Conservation (phyloP, 2,329 filamentous ascomycete species). For the Chrysosporium keratinophilum region DNA sequence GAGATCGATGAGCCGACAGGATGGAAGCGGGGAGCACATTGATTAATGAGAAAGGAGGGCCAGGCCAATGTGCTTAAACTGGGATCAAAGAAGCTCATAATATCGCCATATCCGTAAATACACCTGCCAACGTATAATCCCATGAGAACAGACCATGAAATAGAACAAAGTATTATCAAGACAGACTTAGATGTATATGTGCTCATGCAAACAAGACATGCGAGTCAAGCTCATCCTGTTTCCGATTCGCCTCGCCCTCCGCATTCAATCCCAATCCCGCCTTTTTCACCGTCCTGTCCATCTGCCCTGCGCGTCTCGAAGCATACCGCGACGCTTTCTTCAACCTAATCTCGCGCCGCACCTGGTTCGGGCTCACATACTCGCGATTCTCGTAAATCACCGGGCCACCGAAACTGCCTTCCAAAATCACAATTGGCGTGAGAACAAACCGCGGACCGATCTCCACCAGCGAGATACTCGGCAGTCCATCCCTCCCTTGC, state of each 20-base stretch:
- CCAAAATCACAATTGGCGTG: conserved; percentile 88
- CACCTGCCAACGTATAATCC: too few relatives aligned
- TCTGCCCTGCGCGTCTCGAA: conserved; percentile 59
- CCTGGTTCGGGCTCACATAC: conserved; percentile 92
- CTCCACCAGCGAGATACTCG: conserved; percentile 75
- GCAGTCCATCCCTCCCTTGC: conserved; percentile 46
- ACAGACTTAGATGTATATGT: too few relatives aligned
- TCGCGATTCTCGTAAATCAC: conserved; percentile 98
- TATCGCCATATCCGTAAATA: too few relatives aligned
- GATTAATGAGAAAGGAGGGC: not conserved
- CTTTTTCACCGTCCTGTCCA: conserved; percentile 64
- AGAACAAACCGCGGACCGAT: conserved; percentile 89
- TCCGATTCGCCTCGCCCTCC: conserved; percentile 51
- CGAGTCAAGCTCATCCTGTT: conserved; percentile 63
- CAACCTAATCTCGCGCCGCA: conserved; percentile 68
- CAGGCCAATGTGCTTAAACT: not conserved
- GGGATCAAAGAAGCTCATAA: not conserved
- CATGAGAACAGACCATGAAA: not conserved
- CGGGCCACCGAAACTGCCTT: conserved; percentile 88
- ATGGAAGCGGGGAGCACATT: not conserved
- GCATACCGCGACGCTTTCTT: conserved; percentile 70
- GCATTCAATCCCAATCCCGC: conserved; percentile 66
- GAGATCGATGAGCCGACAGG: not conserved
- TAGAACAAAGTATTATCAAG: not conserved
- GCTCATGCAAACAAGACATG: conserved; percentile 61